Evolutionary conservation across 208 protist species (phyloP), one percentile per base, ranked within the genome.

Genomic region (Sergeia podlipaevii): DNA sequence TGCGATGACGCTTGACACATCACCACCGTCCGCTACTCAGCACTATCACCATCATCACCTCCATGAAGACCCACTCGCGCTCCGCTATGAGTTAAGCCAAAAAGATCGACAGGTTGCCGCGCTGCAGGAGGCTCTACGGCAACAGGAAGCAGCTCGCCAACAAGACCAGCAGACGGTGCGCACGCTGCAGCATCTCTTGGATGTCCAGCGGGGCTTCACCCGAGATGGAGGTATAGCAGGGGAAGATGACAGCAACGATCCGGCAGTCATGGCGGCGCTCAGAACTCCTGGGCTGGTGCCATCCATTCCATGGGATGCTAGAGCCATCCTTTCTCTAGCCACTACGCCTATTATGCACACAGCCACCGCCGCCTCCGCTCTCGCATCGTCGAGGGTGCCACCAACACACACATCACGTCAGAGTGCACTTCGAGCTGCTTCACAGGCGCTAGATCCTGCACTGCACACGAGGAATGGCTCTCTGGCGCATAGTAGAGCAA

Each of bases 91-190:
- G 45, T 39, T 79, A 24, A 41, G 45, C 18, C 57, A 55, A 13
- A 73, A 70, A 53, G 44, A 45, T 11, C 51, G 72, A 1, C 65
- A 49, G 34, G 60, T 63, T 30, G 61, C 56, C 7, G 55, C 62
- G 51, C 46, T 79, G 37, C 55, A 79, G 34, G 72, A 79, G 53
- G 45, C 49, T 0, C 26, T 74, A 10, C 44, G 39, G 27, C 72
- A 74, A 48, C 61, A 65, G 32, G 60, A 67, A 37, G 15, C 50
- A 3, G 23, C 36, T 4, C 44, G 43, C 46, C 21, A 20, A n/a
- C 46, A 45, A 10, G 66, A 81, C 28, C 48, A 27, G 23, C 59
- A 80, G 21, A 65, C 65, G 2, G 44, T 84, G 4, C 29, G 23
- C 1, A 60, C 60, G 11, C 30, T 83, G 28, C 60, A 75, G 54